phyloP scores from a whole-genome alignment of 768 basidiomycete species.

The Leccinellum albellum region DNA sequence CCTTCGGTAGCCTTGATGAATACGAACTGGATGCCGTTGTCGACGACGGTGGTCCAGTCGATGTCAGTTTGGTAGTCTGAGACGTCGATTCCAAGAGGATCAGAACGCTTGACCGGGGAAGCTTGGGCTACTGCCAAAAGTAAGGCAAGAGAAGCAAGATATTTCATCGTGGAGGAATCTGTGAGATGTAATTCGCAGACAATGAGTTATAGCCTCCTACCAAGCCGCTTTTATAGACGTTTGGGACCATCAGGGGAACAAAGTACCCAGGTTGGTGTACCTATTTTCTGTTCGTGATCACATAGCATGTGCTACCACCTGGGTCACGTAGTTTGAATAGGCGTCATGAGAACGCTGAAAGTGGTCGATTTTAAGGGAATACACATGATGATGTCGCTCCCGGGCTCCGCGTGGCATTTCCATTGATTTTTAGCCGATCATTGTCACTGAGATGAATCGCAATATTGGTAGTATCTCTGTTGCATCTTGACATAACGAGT shows the following conservation, averaged over 20 bases:
- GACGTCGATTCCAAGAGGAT: conserved; percentile 53
- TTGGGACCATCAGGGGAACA: neutral
- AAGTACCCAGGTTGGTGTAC: neutral
- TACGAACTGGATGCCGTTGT: conserved; percentile 50
- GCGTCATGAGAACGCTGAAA: conserved; percentile 2
- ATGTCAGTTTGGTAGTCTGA: conserved; percentile 47
- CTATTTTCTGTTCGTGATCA: conserved; percentile 4
- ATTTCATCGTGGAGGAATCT: conserved; percentile 17
- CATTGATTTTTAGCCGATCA: no score
- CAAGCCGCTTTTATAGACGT: conserved; percentile 11
- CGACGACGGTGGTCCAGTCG: conserved; percentile 49
- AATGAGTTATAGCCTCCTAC: neutral
- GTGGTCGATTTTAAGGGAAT: neutral
- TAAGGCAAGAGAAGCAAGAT: conserved; percentile 13
- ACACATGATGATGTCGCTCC: neutral
- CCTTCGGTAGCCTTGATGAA: conserved; percentile 71
- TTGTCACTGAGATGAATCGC: neutral
- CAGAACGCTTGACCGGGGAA: conserved; percentile 29
- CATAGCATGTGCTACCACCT: conserved; percentile 10
- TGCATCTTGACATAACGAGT: neutral
- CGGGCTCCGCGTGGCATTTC: neutral
- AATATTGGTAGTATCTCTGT: neutral
- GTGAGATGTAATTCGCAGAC: neutral
- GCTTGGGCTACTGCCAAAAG: conserved; percentile 14
- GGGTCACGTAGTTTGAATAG: conserved; percentile 1